phyloP scores from a whole-genome alignment of 129 eudicot genomes.

The Calendula officinalis region DNA sequence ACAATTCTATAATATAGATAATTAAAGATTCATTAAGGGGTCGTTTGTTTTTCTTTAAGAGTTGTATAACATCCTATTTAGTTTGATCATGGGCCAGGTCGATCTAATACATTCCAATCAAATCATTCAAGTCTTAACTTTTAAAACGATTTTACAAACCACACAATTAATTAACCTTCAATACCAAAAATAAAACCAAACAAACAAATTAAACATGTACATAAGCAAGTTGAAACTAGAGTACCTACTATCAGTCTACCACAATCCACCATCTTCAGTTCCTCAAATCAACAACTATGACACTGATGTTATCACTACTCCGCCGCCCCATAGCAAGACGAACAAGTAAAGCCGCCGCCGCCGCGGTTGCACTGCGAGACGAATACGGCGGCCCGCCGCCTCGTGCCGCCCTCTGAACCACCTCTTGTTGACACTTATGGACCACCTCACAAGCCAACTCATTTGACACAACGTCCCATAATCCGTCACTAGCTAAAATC shows the following conservation, averaged over 20 bases:
- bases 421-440: constrained; percentile 34
- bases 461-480: constrained; percentile 54
- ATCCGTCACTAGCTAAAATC: constrained; percentile 52
- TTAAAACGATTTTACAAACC: neutral
- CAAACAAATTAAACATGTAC: constrained; percentile 1
- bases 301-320: constrained; percentile 51
- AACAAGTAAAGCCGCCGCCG: constrained; percentile 42
- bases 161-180: neutral
- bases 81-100: too few relatives aligned
- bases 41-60: too few relatives aligned
- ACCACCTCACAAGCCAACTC: constrained; percentile 41
- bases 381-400: constrained; percentile 8
- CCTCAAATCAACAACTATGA: constrained; percentile 51
- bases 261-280: neutral
- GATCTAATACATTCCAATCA: neutral
- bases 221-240: neutral
- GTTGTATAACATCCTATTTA: too few relatives aligned
- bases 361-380: constrained; percentile 11
- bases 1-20: too few relatives aligned
- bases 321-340: constrained; percentile 53
- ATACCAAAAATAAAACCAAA: neutral
- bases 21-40: too few relatives aligned
- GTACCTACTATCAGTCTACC: constrained; percentile 1
- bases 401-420: neutral
- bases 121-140: neutral